Evolutionary conservation across 306 rosid genomes (phyloP), one percentile per base, ranked within the genome.

Genomic region (Prinsepia uniflora): DNA sequence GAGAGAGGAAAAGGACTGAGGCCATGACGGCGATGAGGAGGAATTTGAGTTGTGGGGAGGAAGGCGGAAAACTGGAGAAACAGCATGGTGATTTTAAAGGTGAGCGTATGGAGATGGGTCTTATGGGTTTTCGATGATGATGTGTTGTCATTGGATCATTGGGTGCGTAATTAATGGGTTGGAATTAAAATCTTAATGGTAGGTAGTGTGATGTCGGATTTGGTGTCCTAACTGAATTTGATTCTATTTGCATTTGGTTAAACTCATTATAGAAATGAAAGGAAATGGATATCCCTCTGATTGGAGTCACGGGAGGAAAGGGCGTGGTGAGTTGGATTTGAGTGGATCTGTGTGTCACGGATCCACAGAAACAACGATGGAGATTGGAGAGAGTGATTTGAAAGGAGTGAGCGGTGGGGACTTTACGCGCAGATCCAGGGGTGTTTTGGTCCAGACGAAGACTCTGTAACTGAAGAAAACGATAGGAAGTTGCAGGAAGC

Each of bases 21-120:
- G 96, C 86, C 96, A 89, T 90, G 77, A 84, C 44, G 53, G 86
- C 47, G 63, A 89, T 58, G 72, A 89, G 5, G 47, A 86, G 18
- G 79, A 82, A 77, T 15, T 71, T 68, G 70, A 88, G 73, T 47
- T 72, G 40, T 50, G 41, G 18, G 39, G 53, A 55, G 54, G 60
- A 50, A 17, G 34, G 50, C 1, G 36, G 36, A 72, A 53, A 58
- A n/a, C n/a, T n/a, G n/a, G n/a, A n/a, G n/a, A n/a, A n/a, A 30
- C 18, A 42, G 34, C 36, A 50, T 24, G 24, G 44, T 41, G 73
- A 46, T 4, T 62, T 42, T 53, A 53, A 17, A 62, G 36, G 36
- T 30, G 36, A 30, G 36, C 0, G 36, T 30, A 30, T 30, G 36
- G 36, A 30, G 17, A 46, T 22, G 67, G 75, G 47, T 67, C 49